A percentile compares a stretch with the other conserved stretches of the same genome.
Conservation (phyloP, 169 alveolate species). For the Cryptosporidium viatorum region DNA sequence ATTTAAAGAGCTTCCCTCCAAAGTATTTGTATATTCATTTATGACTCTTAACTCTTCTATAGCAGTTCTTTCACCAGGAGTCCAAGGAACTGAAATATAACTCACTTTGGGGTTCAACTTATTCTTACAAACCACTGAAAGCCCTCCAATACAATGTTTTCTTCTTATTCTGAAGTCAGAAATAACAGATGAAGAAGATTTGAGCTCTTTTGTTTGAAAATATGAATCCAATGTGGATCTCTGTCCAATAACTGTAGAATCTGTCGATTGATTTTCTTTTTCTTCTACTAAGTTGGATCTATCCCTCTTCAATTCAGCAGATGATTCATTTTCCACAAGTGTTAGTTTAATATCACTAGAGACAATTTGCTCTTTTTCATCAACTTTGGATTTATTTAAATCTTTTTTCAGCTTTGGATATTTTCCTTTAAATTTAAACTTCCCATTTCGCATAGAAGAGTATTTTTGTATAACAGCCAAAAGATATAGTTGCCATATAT, state of each 20-base stretch:
- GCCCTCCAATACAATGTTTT: slow-evolving; percentile 30
- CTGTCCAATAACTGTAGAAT: slow-evolving; percentile 1
- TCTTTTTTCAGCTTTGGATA: neutral
- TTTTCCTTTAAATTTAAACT: slow-evolving; percentile 1
- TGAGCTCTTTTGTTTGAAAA: slow-evolving; percentile 5
- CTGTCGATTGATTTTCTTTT: neutral
- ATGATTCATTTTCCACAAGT: neutral
- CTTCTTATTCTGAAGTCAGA: slow-evolving; percentile 42
- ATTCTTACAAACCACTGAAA: slow-evolving; percentile 39
- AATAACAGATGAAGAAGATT: slow-evolving; percentile 40
- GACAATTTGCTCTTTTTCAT: neutral
- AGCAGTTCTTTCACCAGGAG: slow-evolving; percentile 60
- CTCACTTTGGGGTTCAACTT: slow-evolving; percentile 36
- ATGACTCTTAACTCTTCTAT: slow-evolving; percentile 49
- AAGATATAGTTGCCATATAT: slow-evolving; percentile 53
- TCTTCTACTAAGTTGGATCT: neutral
- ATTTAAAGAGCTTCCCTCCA: slow-evolving; percentile 31
- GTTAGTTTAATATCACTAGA: neutral
- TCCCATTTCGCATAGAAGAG: slow-evolving; percentile 17
- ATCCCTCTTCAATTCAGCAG: neutral
- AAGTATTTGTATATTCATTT: slow-evolving; percentile 13
- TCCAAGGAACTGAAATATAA: slow-evolving; percentile 71
- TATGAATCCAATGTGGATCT: slow-evolving; percentile 38
- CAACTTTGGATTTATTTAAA: neutral
- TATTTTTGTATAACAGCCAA: slow-evolving; percentile 47